A percentile compares a stretch with the other conserved stretches of the same genome.
phyloP scores from a whole-genome alignment of 495 filamentous ascomycete genomes.

The Apiosordaria backusii region DNA sequence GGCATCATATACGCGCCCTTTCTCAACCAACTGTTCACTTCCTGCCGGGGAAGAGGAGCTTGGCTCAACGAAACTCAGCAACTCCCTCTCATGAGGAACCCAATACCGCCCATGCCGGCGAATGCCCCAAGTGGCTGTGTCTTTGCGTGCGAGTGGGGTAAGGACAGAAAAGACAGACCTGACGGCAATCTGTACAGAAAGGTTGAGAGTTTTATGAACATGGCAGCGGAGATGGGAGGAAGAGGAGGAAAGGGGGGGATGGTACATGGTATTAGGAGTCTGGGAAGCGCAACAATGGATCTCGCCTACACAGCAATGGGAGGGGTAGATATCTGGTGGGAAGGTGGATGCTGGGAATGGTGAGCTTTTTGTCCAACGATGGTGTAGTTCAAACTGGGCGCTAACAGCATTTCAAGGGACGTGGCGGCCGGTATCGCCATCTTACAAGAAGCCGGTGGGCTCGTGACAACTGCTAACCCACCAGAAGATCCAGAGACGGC shows the following conservation, averaged over 20 bases:
- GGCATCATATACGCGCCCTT: conserved; percentile 66
- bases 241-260: conserved; percentile 65
- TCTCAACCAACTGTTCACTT: conserved; percentile 60
- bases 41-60: conserved; percentile 57
- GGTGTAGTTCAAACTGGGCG: background rate
- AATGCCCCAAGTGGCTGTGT: conserved; percentile 63
- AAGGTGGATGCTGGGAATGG: conserved; percentile 81
- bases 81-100: conserved; percentile 56
- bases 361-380: conserved; percentile 9
- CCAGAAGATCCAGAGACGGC: conserved; percentile 52
- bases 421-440: conserved; percentile 79
- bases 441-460: conserved; percentile 66
- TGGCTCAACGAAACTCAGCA: conserved; percentile 61
- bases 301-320: conserved; percentile 70
- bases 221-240: conserved; percentile 60
- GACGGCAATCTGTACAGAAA: conserved; percentile 64
- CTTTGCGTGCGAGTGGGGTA: conserved; percentile 70
- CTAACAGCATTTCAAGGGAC: conserved; percentile 48
- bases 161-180: conserved; percentile 58
- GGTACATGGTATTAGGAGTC: conserved; percentile 71
- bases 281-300: conserved; percentile 73
- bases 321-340: conserved; percentile 75
- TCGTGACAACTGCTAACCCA: conserved; percentile 65
- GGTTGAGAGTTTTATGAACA: conserved; percentile 65
- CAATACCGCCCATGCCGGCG: conserved; percentile 56